A percentile compares a stretch with the other conserved stretches of the same genome.
Conservation (phyloP, 1,139 yeast species). For the Yamadazyma siamensis region DNA sequence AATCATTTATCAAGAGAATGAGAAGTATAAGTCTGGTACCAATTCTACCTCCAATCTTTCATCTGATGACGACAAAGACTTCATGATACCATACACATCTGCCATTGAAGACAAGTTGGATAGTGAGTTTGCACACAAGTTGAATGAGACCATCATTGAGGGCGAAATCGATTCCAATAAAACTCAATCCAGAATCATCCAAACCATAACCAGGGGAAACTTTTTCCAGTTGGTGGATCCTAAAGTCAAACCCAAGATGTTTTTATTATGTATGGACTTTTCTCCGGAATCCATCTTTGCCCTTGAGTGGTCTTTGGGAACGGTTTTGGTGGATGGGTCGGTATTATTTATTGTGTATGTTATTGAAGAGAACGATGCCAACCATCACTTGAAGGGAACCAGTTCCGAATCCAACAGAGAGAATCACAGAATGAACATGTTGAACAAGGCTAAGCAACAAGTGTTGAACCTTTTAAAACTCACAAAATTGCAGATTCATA, state of each 20-base stretch:
- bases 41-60: not conserved
- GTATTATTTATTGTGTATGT: slow-evolving; percentile 79
- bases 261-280: slow-evolving; percentile 74
- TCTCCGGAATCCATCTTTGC: slow-evolving; percentile 86
- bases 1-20: slow-evolving; percentile 47
- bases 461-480: slow-evolving; percentile 58
- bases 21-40: slow-evolving; percentile 11
- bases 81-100: slow-evolving; percentile 64
- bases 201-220: slow-evolving; percentile 71
- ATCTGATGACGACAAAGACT: slow-evolving; percentile 22
- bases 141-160: slow-evolving; percentile 58
- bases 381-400: slow-evolving; percentile 43
- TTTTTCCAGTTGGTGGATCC: slow-evolving; percentile 54
- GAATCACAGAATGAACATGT: slow-evolving; percentile 51
- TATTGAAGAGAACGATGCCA: slow-evolving; percentile 61
- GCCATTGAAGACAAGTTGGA: slow-evolving; percentile 70
- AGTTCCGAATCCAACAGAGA: slow-evolving; percentile 45
- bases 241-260: slow-evolving; percentile 61
- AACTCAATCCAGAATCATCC: slow-evolving; percentile 53
- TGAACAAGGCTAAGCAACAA: slow-evolving; percentile 59
- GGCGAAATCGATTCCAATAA: slow-evolving; percentile 60
- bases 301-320: slow-evolving; percentile 85
- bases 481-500: slow-evolving; percentile 75
- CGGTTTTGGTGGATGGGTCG: slow-evolving; percentile 80
- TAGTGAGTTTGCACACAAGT: slow-evolving; percentile 56